Evolutionary conservation across 768 basidiomycete species (phyloP).

Genomic region (Pisolithus marmoratus): DNA sequence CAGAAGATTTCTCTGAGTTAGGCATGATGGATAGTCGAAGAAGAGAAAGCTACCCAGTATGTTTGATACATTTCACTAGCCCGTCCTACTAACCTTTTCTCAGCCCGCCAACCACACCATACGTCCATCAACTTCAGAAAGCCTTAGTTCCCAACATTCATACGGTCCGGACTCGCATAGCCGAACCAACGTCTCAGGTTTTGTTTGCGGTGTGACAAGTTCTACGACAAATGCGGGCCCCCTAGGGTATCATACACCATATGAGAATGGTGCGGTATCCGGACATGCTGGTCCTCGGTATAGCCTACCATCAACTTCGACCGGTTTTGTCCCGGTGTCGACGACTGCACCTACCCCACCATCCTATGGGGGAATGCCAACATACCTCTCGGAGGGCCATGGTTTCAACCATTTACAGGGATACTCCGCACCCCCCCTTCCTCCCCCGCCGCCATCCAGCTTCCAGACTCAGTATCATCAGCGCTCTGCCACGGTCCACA

Average conservation of each 20-base stretch:
- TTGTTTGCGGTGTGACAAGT: slow-evolving; percentile 33
- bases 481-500: slow-evolving; percentile 8
- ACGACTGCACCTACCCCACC: slow-evolving; percentile 28
- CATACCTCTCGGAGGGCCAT: slow-evolving; percentile 31
- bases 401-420: slow-evolving; percentile 32
- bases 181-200: slow-evolving; percentile 27
- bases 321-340: slow-evolving; percentile 61
- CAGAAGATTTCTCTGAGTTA: slow-evolving; percentile 64
- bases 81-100: slow-evolving; percentile 10
- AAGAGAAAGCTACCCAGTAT: slow-evolving; percentile 57
- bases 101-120: slow-evolving; percentile 32
- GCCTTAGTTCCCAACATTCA: slow-evolving; percentile 29
- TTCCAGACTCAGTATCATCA: slow-evolving; percentile 17
- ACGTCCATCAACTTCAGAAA: slow-evolving; percentile 31
- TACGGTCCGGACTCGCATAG: slow-evolving; percentile 36
- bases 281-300: slow-evolving; percentile 51
- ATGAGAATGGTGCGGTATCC: slow-evolving; percentile 34
- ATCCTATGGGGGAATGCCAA: slow-evolving; percentile 30
- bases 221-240: slow-evolving; percentile 31
- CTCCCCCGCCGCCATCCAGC: slow-evolving; percentile 10
- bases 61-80: slow-evolving; percentile 19
- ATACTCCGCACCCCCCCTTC: slow-evolving; percentile 32
- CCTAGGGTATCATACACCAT: slow-evolving; percentile 41
- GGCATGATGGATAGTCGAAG: slow-evolving; percentile 45
- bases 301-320: slow-evolving; percentile 59